A percentile compares a stretch with the other conserved stretches of the same genome.
phyloP scores from a whole-genome alignment of 768 basidiomycete genomes.

The Tylopilus vinaceipallidus region DNA sequence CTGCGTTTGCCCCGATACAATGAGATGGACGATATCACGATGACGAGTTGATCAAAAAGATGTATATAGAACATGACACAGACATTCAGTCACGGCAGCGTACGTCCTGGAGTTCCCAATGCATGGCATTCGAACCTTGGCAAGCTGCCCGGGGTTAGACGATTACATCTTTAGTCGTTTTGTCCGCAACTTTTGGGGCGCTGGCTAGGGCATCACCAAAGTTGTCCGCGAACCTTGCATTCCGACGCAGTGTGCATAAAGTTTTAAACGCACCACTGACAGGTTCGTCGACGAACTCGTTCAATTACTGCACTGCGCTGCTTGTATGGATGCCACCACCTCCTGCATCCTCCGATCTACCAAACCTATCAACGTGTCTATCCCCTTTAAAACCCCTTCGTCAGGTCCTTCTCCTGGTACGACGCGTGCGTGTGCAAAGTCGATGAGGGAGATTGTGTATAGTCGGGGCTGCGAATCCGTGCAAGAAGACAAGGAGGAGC shows the following conservation, averaged over 20 bases:
- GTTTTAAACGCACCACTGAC: no score
- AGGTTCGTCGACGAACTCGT: not conserved
- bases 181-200: no score
- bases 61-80: not conserved
- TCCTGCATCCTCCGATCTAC: conserved; percentile 56
- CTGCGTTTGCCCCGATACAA: not conserved
- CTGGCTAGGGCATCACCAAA: no score
- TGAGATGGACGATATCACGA: not conserved
- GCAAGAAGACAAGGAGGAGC: conserved; percentile 39
- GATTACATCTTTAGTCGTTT: no score
- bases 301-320: not conserved
- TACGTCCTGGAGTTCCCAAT: no score
- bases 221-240: not conserved
- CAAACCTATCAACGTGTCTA: conserved; percentile 62
- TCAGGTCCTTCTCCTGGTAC: conserved; percentile 75
- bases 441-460: conserved; percentile 78
- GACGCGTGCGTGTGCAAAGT: conserved; percentile 87
- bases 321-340: conserved; percentile 24
- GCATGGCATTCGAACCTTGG: no score
- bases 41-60: not conserved
- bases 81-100: no score
- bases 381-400: conserved; percentile 68
- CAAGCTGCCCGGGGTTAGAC: no score
- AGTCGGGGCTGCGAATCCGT: conserved; percentile 11
- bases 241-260: no score